Evolutionary conservation across 306 rosid genomes (phyloP).

Genomic region (Senna siamea): DNA sequence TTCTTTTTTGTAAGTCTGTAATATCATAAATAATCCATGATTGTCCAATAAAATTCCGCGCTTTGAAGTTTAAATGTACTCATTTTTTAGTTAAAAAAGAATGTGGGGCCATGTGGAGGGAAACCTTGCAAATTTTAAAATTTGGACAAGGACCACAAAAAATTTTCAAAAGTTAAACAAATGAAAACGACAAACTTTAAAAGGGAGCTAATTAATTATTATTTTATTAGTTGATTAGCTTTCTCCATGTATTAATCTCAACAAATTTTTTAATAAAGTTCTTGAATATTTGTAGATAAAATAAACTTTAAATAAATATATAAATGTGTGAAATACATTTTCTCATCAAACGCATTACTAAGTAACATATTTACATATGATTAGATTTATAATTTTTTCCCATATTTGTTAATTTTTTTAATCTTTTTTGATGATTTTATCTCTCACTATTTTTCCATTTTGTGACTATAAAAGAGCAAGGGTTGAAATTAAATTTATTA

Average conservation of each 20-base stretch:
- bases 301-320: no score
- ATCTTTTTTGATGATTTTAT: no score
- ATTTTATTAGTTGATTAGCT: not conserved
- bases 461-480: no score
- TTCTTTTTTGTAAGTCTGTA: no score
- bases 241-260: not conserved
- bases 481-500: no score
- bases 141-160: not conserved
- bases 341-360: no score
- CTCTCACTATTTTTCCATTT: no score
- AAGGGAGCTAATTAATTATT: not conserved
- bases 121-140: not conserved
- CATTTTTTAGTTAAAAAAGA: not conserved
- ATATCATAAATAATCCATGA: not conserved
- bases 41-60: not conserved
- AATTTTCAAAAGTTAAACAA: not conserved
- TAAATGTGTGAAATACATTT: no score
- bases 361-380: no score
- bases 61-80: not conserved
- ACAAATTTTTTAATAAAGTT: not conserved
- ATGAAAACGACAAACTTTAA: not conserved
- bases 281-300: not conserved
- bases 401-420: no score
- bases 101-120: constrained; percentile 16
- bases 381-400: no score